Evolutionary conservation across 257 asterid genomes (phyloP).

Genomic region (Misopates orontium): DNA sequence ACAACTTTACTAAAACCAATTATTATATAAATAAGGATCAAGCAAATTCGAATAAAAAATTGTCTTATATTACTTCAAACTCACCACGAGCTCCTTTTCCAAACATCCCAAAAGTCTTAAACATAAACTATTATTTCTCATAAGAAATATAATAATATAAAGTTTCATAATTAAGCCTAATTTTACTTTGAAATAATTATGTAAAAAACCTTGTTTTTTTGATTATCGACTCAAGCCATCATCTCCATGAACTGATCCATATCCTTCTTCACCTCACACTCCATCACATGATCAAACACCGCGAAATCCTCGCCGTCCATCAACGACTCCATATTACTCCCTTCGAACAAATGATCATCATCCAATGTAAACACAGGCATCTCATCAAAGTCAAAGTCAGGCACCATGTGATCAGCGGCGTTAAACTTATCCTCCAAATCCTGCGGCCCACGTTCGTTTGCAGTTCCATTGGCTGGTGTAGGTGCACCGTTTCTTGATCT

Average conservation of each 20-base stretch:
- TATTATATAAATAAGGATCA: no score
- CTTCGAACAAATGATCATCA: conserved; percentile 30
- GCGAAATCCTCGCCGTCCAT: conserved; percentile 29
- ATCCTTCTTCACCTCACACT: conserved; percentile 13
- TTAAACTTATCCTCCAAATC: conserved; percentile 25
- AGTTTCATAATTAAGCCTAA: no score
- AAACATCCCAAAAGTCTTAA: neutral
- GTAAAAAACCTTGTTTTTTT: no score
- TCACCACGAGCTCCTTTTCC: neutral
- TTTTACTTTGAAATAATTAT: no score
- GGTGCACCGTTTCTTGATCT: conserved; percentile 8
- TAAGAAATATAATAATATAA: no score
- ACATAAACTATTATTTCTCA: neutral
- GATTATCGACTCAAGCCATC: no score
- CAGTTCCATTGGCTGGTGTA: conserved; percentile 1
- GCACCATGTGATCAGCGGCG: conserved; percentile 27
- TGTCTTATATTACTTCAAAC: no score
- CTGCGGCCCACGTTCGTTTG: neutral
- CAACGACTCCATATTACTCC: conserved; percentile 31
- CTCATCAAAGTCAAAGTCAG: conserved; percentile 26
- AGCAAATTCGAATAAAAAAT: no score
- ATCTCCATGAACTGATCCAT: conserved; percentile 30
- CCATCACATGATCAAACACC: conserved; percentile 13
- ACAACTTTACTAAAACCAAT: no score
- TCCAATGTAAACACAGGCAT: conserved; percentile 30